Percentiles rank a stretch among this genome's conserved stretches.
These are phyloP conservation scores for Bidens hawaiensis DNA, from an alignment of 140 eudicot species.

Conservation along the genomic window DNA sequence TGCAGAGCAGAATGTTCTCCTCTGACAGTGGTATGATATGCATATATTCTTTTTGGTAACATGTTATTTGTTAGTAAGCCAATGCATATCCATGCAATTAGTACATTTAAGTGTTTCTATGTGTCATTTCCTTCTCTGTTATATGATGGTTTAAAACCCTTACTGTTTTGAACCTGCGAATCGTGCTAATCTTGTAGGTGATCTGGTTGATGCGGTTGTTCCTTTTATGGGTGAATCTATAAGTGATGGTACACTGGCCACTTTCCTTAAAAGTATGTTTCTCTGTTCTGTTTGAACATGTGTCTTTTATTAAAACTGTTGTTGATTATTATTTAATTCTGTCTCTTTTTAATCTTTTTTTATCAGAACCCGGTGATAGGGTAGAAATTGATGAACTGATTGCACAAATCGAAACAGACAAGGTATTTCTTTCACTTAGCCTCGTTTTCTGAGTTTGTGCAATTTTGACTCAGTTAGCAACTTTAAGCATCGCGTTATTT, in stretches of 20 bases:
- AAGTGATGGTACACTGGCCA: slow-evolving; percentile 82
- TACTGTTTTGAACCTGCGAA: background rate
- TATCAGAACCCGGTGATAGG: slow-evolving; percentile 87
- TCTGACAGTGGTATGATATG: slow-evolving; percentile 50
- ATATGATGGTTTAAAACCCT: background rate
- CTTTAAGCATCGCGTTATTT: slow-evolving; percentile 17
- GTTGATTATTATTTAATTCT: background rate
- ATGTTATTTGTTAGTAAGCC: background rate
- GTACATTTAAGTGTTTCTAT: background rate
- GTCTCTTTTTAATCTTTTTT: slow-evolving; percentile 13
- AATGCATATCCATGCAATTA: background rate
- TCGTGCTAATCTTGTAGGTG: slow-evolving; percentile 40
- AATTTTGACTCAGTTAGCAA: background rate
- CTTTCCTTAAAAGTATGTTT: slow-evolving; percentile 71
- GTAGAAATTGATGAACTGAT: slow-evolving; percentile 90
- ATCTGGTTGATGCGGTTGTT: slow-evolving; percentile 81
- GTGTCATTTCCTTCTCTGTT: slow-evolving; percentile 3
- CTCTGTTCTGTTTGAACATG: background rate
- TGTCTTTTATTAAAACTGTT: background rate
- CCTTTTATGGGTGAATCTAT: slow-evolving; percentile 97
- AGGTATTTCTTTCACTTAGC: slow-evolving; percentile 39
- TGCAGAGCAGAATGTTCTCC: slow-evolving; percentile 47
- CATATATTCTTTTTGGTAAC: background rate
- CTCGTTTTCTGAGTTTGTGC: background rate
- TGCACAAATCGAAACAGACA: slow-evolving; percentile 93